These are phyloP conservation scores for Aureobasidium uvarum DNA, from an alignment of 2,329 filamentous ascomycete genomes.

Conservation along the genomic window DNA sequence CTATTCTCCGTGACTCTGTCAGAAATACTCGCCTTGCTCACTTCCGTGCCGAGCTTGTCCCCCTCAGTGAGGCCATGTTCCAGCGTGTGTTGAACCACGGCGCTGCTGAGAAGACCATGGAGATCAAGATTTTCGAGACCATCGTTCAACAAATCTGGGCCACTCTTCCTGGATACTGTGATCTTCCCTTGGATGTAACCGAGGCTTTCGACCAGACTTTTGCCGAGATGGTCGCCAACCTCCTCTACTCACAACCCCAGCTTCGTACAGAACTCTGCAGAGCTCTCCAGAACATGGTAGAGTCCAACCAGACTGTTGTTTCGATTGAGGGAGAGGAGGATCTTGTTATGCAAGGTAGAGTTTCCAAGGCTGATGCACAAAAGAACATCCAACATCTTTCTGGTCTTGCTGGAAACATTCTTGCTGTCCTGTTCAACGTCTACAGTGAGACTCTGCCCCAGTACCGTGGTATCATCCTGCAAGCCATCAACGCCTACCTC, in stretches of 20 bases:
- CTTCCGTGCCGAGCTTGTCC: constrained; percentile 82
- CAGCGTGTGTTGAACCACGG: constrained; percentile 83
- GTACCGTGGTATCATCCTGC: constrained; percentile 83
- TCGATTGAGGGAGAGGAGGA: constrained; percentile 68
- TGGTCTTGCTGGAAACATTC: constrained; percentile 77
- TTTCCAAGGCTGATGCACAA: constrained; percentile 70
- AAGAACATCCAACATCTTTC: constrained; percentile 81
- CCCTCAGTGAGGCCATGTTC: constrained; percentile 85
- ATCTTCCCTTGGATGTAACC: constrained; percentile 72
- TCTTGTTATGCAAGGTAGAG: constrained; percentile 71
- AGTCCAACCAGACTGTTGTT: constrained; percentile 82
- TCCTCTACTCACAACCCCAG: constrained; percentile 89
- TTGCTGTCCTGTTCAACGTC: constrained; percentile 98
- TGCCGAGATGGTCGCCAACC: constrained; percentile 84
- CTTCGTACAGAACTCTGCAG: constrained; percentile 84
- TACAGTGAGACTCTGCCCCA: constrained; percentile 96
- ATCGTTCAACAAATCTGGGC: constrained; percentile 96
- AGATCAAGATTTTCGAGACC: constrained; percentile 97
- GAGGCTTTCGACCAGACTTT: constrained; percentile 78
- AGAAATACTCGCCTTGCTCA: constrained; percentile 84
- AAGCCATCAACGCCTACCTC: constrained; percentile 91
- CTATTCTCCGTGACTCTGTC: constrained; percentile 82
- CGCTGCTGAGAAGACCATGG: constrained; percentile 82
- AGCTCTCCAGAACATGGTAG: constrained; percentile 79
- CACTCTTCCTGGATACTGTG: constrained; percentile 89